Evolutionary conservation across 1,284 basidiomycete genomes (phyloP).

Genomic region (Vanrija humicola): DNA sequence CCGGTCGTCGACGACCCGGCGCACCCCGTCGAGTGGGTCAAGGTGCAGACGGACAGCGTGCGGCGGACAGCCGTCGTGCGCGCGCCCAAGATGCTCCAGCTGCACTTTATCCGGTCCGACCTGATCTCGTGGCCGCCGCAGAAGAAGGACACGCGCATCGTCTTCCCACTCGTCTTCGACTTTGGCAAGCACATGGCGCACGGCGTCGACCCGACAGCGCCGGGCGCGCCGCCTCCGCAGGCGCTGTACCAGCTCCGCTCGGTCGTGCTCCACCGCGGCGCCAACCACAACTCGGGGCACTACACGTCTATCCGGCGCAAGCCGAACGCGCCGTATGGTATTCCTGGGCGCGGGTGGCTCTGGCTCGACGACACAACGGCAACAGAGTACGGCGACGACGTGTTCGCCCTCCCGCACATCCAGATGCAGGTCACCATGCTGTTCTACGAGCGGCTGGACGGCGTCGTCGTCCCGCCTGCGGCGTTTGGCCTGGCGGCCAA

Average conservation of each 20-base stretch:
- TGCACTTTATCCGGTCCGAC: slow-evolving; percentile 82
- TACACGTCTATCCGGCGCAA: slow-evolving; percentile 84
- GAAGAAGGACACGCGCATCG: slow-evolving; percentile 74
- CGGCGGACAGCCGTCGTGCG: slow-evolving; percentile 48
- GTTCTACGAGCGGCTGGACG: slow-evolving; percentile 73
- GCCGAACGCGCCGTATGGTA: slow-evolving; percentile 53
- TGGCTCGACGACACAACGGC: slow-evolving; percentile 80
- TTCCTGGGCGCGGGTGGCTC: slow-evolving; percentile 59
- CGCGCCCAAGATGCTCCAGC: slow-evolving; percentile 74
- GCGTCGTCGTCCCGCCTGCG: no score
- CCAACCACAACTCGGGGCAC: slow-evolving; percentile 79
- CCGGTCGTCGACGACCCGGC: slow-evolving; percentile 5
- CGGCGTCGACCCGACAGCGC: slow-evolving; percentile 18
- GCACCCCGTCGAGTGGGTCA: slow-evolving; percentile 38
- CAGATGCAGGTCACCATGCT: slow-evolving; percentile 71
- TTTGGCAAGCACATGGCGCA: slow-evolving; percentile 62
- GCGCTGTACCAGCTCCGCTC: slow-evolving; percentile 74
- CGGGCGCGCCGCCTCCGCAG: slow-evolving; percentile 24
- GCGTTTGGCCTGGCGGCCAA: neutral
- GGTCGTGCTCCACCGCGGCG: slow-evolving; percentile 82
- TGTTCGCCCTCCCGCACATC: slow-evolving; percentile 56
- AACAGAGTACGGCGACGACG: slow-evolving; percentile 67
- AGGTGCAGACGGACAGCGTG: slow-evolving; percentile 29
- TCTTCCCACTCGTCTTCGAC: slow-evolving; percentile 80
- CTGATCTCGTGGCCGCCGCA: slow-evolving; percentile 31